These are phyloP conservation scores for Kuraishia molischiana DNA, from an alignment of 805 yeast species.

Conservation along the genomic window DNA sequence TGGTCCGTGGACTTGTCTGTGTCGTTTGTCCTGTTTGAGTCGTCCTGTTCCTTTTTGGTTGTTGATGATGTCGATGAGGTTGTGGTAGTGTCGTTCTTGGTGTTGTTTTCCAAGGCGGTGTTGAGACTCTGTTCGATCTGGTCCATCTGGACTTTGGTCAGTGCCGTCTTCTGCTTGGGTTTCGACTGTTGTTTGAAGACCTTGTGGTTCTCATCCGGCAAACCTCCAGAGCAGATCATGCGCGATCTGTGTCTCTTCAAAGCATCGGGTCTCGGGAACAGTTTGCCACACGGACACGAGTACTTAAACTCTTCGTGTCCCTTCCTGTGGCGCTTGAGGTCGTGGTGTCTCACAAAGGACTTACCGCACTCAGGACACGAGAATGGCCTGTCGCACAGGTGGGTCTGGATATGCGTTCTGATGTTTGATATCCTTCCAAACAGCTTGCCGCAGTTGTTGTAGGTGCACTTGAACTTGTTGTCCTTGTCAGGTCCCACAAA, in stretches of 20 bases:
- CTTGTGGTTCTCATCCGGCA: slow-evolving; percentile 19
- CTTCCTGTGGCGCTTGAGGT: slow-evolving; percentile 79
- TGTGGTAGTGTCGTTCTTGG: background rate
- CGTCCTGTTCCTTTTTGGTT: too few relatives aligned
- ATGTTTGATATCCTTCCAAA: slow-evolving; percentile 88
- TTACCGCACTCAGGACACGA: slow-evolving; percentile 70
- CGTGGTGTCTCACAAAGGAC: slow-evolving; percentile 92
- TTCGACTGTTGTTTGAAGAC: background rate
- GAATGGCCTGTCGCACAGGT: slow-evolving; percentile 89
- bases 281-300: slow-evolving; percentile 88
- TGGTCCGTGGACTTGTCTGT: background rate
- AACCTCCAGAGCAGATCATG: slow-evolving; percentile 75
- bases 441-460: slow-evolving; percentile 67
- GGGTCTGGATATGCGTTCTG: slow-evolving; percentile 94
- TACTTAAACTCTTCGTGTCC: slow-evolving; percentile 71
- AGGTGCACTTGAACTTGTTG: slow-evolving; percentile 66
- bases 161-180: background rate
- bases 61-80: too few relatives aligned
- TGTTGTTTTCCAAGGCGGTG: background rate
- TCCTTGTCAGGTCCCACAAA: slow-evolving; percentile 73
- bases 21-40: too few relatives aligned
- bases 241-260: slow-evolving; percentile 71
- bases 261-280: slow-evolving; percentile 85
- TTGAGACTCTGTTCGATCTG: background rate
- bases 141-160: background rate